Conservation (phyloP, 2,329 filamentous ascomycete species). For the Ciborinia camelliae region DNA sequence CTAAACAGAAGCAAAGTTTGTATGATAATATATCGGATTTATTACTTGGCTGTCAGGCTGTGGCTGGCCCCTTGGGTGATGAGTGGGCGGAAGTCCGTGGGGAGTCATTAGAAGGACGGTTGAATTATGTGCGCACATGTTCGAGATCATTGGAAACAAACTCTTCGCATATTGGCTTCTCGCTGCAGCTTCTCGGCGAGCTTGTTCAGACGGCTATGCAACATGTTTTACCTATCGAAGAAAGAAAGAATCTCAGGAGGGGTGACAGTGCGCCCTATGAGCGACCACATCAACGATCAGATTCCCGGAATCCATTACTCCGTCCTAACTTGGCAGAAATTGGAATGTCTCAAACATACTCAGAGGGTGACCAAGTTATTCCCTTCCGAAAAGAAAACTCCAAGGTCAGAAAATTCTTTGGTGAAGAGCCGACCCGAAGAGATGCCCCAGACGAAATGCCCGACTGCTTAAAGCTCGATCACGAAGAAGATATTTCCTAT, state of each 20-base stretch:
- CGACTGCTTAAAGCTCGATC: conserved; percentile 79
- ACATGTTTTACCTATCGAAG: conserved; percentile 37
- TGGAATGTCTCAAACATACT: conserved; percentile 57
- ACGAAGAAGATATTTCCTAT: conserved; percentile 85
- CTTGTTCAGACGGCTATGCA: conserved; percentile 61
- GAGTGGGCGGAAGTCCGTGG: conserved; percentile 94
- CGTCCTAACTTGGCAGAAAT: conserved; percentile 33
- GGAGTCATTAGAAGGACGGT: conserved; percentile 80
- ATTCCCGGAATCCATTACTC: conserved; percentile 45
- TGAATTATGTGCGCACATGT: conserved; percentile 75
- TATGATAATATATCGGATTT: conserved; percentile 94
- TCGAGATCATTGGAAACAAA: conserved; percentile 80
- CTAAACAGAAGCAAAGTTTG: conserved; percentile 83
- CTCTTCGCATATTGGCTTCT: conserved; percentile 82
- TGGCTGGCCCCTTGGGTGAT: conserved; percentile 87
- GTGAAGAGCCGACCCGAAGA: conserved; percentile 52
- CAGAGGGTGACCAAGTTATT: conserved; percentile 47
- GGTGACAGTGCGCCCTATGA: conserved; percentile 56
- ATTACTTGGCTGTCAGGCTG: conserved; percentile 79
- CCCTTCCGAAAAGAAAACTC: conserved; percentile 58
- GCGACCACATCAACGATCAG: conserved; percentile 52
- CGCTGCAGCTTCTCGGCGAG: conserved; percentile 81
- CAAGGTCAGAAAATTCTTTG: conserved; percentile 64
- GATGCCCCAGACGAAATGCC: conserved; percentile 67
- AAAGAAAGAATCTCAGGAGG: conserved; percentile 51